Evolutionary conservation across 2,329 filamentous ascomycete genomes (phyloP).

Genomic region (Hyphodiscus sp.): DNA sequence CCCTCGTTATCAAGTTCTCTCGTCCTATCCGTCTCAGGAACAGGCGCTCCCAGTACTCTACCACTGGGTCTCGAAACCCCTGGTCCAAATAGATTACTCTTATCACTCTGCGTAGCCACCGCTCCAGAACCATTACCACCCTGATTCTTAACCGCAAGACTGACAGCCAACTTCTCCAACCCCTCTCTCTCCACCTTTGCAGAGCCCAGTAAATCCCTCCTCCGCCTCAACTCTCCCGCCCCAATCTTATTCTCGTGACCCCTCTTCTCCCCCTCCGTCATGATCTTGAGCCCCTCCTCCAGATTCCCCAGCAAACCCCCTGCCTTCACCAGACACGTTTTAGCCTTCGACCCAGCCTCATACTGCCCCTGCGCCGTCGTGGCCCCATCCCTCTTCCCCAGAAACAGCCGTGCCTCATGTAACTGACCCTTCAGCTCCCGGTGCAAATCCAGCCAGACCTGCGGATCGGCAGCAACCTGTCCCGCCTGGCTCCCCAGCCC

Average conservation of each 20-base stretch:
- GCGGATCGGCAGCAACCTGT: conserved; percentile 25
- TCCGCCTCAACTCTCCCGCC: conserved; percentile 66
- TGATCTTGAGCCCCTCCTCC: conserved; percentile 55
- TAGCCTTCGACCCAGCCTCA: conserved; percentile 67
- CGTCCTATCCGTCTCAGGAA: conserved; percentile 70
- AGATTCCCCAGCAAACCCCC: conserved; percentile 57
- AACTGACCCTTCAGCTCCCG: conserved; percentile 65
- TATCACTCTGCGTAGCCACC: conserved; percentile 31
- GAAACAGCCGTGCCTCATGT: conserved; percentile 57
- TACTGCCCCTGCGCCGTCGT: conserved; percentile 44
- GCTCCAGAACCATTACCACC: conserved; percentile 15
- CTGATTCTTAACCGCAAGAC: conserved; percentile 41
- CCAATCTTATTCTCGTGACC: conserved; percentile 42
- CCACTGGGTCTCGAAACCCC: conserved; percentile 38
- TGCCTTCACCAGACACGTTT: conserved; percentile 64
- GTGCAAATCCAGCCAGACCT: conserved; percentile 70
- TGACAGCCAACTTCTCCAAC: conserved; percentile 65
- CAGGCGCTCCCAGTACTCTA: conserved; percentile 64
- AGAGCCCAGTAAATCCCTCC: conserved; percentile 63
- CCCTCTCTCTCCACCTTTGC: conserved; percentile 70
- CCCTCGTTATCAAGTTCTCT: conserved; percentile 71
- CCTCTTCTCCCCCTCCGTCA: conserved; percentile 42
- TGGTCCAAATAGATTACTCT: conserved; percentile 42
- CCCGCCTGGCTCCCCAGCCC: conserved; percentile 17
- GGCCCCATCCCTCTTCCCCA: conserved; percentile 63